Percentiles rank a stretch among this genome's conserved stretches.
These are phyloP conservation scores for Rubus parviflorus DNA, from an alignment of 306 rosid species.

Conservation along the genomic window DNA sequence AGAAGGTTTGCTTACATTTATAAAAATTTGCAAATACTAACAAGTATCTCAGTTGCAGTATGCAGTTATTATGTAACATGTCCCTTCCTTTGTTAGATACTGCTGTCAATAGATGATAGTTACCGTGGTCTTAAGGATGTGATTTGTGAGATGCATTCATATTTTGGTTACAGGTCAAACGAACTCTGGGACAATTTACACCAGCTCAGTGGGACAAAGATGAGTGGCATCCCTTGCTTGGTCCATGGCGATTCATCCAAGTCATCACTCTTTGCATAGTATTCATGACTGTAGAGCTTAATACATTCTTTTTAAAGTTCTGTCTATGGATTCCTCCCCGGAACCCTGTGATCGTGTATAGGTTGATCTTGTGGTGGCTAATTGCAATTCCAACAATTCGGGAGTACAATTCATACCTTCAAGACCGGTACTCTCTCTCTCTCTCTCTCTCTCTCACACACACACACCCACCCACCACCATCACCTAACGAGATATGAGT, in stretches of 20 bases:
- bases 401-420: slow-evolving; percentile 94
- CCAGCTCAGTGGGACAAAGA: slow-evolving; percentile 99
- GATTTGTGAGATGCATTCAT: slow-evolving; percentile 7
- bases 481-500: not conserved
- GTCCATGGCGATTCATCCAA: slow-evolving; percentile 98
- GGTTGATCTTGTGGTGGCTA: slow-evolving; percentile 96
- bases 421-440: slow-evolving; percentile 70
- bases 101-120: not conserved
- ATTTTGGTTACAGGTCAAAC: slow-evolving; percentile 62
- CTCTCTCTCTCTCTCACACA: slow-evolving; percentile 13
- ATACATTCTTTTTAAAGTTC: slow-evolving; percentile 94
- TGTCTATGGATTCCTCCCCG: slow-evolving; percentile 95
- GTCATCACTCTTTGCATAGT: slow-evolving; percentile 80
- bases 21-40: not conserved
- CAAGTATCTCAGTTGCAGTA: no score
- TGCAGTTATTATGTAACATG: not conserved
- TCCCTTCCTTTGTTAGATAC: not conserved
- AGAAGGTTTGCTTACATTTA: not conserved
- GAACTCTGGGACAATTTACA: slow-evolving; percentile 88
- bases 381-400: slow-evolving; percentile 98
- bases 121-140: not conserved
- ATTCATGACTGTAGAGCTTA: slow-evolving; percentile 94
- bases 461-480: not conserved
- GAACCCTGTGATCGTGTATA: slow-evolving; percentile 83
- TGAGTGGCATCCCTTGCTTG: slow-evolving; percentile 97